Base-by-base conservation (phyloP, 2,329 filamentous ascomycete genomes). In the Ceratocystis colombiana region DNA sequence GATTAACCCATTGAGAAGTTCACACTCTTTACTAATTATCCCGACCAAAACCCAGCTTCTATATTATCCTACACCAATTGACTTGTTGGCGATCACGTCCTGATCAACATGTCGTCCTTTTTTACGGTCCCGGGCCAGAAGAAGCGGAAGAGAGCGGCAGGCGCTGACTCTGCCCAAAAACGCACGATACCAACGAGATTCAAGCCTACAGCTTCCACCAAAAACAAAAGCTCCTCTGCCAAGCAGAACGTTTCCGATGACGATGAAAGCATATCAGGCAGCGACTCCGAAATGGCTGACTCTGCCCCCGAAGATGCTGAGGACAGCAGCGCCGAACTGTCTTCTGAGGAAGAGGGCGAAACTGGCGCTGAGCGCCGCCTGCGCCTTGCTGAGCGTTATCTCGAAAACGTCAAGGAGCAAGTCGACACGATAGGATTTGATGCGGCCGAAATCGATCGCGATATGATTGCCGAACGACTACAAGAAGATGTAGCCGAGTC, bases 401-500 rank as follows among this genome's bases (percentile, higher is more conserved):
- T 99, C 65, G 88, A 96, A 65, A 96, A 96, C 73, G 86, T 96
- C 69, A 85, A 88, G 72, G 83, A 88, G 72, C 88, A 96, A 70
- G 86, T 90, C 67, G 88, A 90, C 70, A 71, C 73, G 61, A 82
- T 82, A 64, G 94, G 91, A 48, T 99, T 97, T 73, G 91, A 99
- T 76, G 94, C 94, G 6, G 91, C 88, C 71, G 90, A 97, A 64
- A 89, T 99, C 67, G 94, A 97, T 77, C 83, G 88, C 68, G 94
- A 99, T 73, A 78, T 96, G 71, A 92, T 99, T 72, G 91, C 93
- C 53, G 89, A 96, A 75, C 81, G 92, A 71, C 79, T 99, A 71
- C 86, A 93, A 75, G 90, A 96, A 76, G 94, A 97, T 74, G 89
- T 94, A 55, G 87, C 94, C 64, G 94, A 96, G 77, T 84, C 85